These are phyloP conservation scores for Vicia sativa DNA, from an alignment of 306 rosid species.

Conservation along the genomic window DNA sequence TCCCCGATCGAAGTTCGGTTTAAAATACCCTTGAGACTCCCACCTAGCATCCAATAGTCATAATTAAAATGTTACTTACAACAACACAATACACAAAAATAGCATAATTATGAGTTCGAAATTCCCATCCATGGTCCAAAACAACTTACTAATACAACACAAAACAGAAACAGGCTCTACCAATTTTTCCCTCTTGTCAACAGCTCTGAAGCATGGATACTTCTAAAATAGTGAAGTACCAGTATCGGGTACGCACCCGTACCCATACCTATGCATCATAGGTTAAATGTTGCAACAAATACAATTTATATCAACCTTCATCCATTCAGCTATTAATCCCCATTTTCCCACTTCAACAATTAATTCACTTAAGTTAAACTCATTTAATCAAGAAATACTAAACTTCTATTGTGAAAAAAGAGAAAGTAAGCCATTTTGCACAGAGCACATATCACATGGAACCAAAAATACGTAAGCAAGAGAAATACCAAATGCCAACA, in stretches of 20 bases:
- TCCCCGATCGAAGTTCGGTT: constrained; percentile 72
- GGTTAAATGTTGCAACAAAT: constrained; percentile 15
- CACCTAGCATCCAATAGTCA: constrained; percentile 67
- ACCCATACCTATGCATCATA: too few relatives aligned
- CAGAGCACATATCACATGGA: constrained; percentile 6
- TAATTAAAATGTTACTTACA: constrained; percentile 26
- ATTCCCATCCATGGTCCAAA: neutral
- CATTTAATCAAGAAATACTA: neutral
- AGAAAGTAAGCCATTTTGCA: constrained; percentile 8
- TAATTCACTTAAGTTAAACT: constrained; percentile 7
- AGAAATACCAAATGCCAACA: neutral
- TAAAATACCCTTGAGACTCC: constrained; percentile 95
- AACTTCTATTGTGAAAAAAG: neutral
- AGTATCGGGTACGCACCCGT: too few relatives aligned
- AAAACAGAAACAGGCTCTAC: neutral
- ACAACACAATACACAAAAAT: constrained; percentile 1
- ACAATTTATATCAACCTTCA: neutral
- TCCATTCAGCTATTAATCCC: neutral
- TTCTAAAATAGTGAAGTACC: too few relatives aligned
- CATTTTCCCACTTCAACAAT: constrained; percentile 6
- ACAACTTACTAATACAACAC: constrained; percentile 6
- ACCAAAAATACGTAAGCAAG: neutral
- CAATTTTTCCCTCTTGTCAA: neutral
- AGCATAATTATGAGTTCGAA: constrained; percentile 3
- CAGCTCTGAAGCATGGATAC: too few relatives aligned